phyloP scores from a whole-genome alignment of 352 stramenopile species.

The Phytopythium cucurbitacearum region DNA sequence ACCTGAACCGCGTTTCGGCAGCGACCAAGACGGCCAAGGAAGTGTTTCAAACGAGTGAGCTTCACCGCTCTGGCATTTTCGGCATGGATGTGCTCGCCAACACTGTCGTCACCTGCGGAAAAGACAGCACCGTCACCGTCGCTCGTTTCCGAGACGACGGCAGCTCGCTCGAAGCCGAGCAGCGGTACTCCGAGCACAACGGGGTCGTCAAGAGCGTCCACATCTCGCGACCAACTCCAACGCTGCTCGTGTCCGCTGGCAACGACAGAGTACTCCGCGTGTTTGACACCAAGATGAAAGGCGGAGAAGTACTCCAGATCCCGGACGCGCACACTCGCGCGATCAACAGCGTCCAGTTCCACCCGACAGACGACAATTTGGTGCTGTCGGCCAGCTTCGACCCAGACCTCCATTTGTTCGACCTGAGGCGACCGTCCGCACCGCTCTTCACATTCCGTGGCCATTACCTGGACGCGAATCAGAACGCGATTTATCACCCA shows the following conservation, averaged over 20 bases:
- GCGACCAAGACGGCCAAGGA: conserved; percentile 19
- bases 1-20: conserved; percentile 34
- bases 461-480: conserved; percentile 10
- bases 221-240: conserved; percentile 17
- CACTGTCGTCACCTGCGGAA: conserved; percentile 41
- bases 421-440: conserved; percentile 25
- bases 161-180: conserved; percentile 9
- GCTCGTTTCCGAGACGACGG: conserved; percentile 20
- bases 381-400: conserved; percentile 46
- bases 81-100: conserved; percentile 32
- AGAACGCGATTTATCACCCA: conserved; percentile 44
- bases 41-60: conserved; percentile 16
- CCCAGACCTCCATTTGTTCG: conserved; percentile 40
- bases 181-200: conserved; percentile 31
- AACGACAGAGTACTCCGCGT: conserved; percentile 42
- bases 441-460: conserved; percentile 34
- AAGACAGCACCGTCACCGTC: conserved; percentile 37
- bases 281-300: conserved; percentile 14
- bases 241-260: conserved; percentile 36
- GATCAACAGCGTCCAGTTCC: conserved; percentile 57
- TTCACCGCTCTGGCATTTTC: conserved; percentile 47
- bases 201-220: conserved; percentile 46
- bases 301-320: conserved; percentile 11
- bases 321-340: conserved; percentile 25
- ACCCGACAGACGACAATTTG: conserved; percentile 37